Evolutionary conservation across 129 eudicot genomes (phyloP).

Genomic region (Scalesia atractyloides): DNA sequence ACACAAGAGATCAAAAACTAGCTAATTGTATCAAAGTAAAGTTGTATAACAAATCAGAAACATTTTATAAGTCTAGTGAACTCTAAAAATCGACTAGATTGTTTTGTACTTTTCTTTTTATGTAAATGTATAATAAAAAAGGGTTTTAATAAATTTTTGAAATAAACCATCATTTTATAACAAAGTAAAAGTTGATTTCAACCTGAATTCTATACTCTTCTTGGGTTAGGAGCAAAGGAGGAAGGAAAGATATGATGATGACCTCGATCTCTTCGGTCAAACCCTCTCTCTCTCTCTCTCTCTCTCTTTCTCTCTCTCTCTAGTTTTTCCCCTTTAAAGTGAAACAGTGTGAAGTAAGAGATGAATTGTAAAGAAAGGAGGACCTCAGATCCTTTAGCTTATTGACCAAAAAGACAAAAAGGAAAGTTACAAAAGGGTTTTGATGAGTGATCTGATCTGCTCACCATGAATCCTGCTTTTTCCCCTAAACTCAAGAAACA

Average conservation of each 20-base stretch:
- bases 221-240: slow-evolving; percentile 33
- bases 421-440: slow-evolving; percentile 40
- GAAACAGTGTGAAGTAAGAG: slow-evolving; percentile 38
- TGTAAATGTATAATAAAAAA: not conserved
- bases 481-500: slow-evolving; percentile 35
- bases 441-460: slow-evolving; percentile 31
- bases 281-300: slow-evolving; percentile 24
- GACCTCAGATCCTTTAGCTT: slow-evolving; percentile 20
- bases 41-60: slow-evolving; percentile 1
- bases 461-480: slow-evolving; percentile 21
- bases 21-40: not conserved
- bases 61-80: not conserved
- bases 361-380: slow-evolving; percentile 27
- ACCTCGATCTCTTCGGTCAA: slow-evolving; percentile 49
- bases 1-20: slow-evolving; percentile 1
- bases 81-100: not conserved
- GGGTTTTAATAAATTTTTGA: not conserved
- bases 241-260: slow-evolving; percentile 39
- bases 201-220: slow-evolving; percentile 43
- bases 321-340: slow-evolving; percentile 23
- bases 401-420: slow-evolving; percentile 38
- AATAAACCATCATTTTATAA: not conserved
- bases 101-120: not conserved
- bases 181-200: slow-evolving; percentile 5
- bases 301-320: slow-evolving; percentile 18